A percentile compares a stretch with the other conserved stretches of the same genome.
These are phyloP conservation scores for Golubevia pallescens DNA, from an alignment of 1,284 basidiomycete genomes.

Conservation along the genomic window DNA sequence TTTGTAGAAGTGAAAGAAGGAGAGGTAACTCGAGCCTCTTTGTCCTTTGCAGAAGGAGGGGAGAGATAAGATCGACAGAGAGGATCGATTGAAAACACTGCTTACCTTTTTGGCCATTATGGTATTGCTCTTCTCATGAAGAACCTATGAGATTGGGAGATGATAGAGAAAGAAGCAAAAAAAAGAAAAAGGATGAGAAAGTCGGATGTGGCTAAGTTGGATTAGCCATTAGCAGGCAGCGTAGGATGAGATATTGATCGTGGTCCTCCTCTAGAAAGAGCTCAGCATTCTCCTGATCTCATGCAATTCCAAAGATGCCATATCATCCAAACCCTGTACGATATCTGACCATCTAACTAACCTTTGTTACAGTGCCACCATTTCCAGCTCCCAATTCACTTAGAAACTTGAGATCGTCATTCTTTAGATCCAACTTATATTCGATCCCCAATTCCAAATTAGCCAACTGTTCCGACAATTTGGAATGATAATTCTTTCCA, in stretches of 20 bases:
- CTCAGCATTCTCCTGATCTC: neutral
- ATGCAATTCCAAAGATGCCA: no score
- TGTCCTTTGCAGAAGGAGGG: no score
- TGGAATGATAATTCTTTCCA: slow-evolving; percentile 42
- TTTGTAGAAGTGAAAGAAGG: no score
- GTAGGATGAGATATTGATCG: no score
- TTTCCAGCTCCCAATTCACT: slow-evolving; percentile 94
- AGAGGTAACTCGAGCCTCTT: no score
- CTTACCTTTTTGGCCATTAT: slow-evolving; percentile 60
- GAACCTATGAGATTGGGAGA: slow-evolving; percentile 7
- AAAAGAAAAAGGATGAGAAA: no score
- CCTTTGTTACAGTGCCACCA: slow-evolving; percentile 93
- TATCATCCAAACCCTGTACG: no score
- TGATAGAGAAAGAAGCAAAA: slow-evolving; percentile 3
- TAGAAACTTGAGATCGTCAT: slow-evolving; percentile 71
- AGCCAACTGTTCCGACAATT: slow-evolving; percentile 58
- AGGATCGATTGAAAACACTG: no score
- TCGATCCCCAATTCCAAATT: slow-evolving; percentile 65
- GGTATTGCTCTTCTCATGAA: slow-evolving; percentile 51
- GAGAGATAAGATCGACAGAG: no score
- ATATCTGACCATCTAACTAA: no score
- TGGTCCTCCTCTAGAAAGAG: neutral
- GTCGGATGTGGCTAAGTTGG: no score
- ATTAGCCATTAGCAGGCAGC: no score
- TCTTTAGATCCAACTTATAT: slow-evolving; percentile 65